phyloP scores from a whole-genome alignment of 2,329 filamentous ascomycete genomes.

The Talaromyces sp. region DNA sequence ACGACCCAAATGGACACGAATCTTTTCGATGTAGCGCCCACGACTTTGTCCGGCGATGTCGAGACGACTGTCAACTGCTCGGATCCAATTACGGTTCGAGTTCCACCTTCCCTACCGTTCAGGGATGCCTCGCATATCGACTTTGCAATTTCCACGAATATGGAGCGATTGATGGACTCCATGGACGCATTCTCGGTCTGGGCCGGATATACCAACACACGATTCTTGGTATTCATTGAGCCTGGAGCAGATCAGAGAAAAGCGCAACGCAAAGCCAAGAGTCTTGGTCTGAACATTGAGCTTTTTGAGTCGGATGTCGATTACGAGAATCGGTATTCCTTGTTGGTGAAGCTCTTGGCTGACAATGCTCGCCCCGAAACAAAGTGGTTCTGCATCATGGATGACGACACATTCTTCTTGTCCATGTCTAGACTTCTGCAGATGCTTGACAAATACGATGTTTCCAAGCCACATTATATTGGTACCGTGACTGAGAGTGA shows the following conservation, averaged over 20 bases:
- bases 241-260: conserved; percentile 30
- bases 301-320: conserved; percentile 34
- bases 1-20: conserved; percentile 11
- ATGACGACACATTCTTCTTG: conserved; percentile 64
- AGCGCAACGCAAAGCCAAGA: conserved; percentile 34
- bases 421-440: conserved; percentile 51
- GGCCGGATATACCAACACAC: conserved; percentile 52
- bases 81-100: conserved; percentile 47
- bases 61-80: conserved; percentile 29
- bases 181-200: conserved; percentile 55
- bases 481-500: conserved; percentile 59
- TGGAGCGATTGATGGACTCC: conserved; percentile 50
- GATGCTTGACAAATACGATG: conserved; percentile 50
- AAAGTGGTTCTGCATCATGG: conserved; percentile 56
- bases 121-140: conserved; percentile 51
- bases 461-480: conserved; percentile 51
- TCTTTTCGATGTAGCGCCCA: conserved; percentile 15
- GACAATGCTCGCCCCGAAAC: conserved; percentile 45
- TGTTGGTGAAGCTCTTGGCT: conserved; percentile 52
- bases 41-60: neutral
- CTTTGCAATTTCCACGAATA: conserved; percentile 57
- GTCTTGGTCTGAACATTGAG: conserved; percentile 43
- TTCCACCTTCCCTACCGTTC: conserved; percentile 43
- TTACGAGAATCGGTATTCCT: conserved; percentile 54
- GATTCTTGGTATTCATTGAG: conserved; percentile 54